Base-by-base conservation (phyloP, 495 filamentous ascomycete species). In the Penicillium ucsense region DNA sequence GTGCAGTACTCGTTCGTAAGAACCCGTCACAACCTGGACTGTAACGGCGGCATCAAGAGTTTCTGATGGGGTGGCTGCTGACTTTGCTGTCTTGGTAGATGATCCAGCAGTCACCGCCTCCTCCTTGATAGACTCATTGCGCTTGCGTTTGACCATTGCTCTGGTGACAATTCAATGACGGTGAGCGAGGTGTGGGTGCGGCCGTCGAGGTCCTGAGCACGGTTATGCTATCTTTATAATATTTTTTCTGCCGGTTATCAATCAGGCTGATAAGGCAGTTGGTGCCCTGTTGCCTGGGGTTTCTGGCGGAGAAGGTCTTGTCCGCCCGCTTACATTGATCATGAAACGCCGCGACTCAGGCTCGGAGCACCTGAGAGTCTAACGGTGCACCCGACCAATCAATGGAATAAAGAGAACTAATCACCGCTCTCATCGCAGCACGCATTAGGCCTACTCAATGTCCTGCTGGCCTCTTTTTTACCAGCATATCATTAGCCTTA, bases 1-100 rank as follows among this genome's bases (percentile, higher is more conserved):
- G 66, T 99, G 92, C 37, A 99, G 76, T 37, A 91, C 80, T 47
- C 88, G 81, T 59, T 99, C 92, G 68, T 99, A 99, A 48, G 90
- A 95, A 11, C 92, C 92, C 20, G 89, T 86, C 42, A 96, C 75
- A 47, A 99, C 83, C 62, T 97, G 92, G 43, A 97, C 72, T 0
- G 80, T 86, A 40, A 79, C 50, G 35, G 73, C 61, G 35, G 60
- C 50, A 49, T 66, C 60, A 35, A 56, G 49, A 47, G 53, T 46
- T 53, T 63, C 48, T 38, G 57, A 46, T 4, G 57, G 41, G 3
- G 43, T 54, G 8, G 56, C 50, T 33, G 58, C 50, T 10, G 70
- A 54, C 50, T 71, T 71, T 47, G 59, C 56, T 8, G 55, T 49
- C 49, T 73, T 74, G 31, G 66, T 45, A 6, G 62, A 56, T 36